Conservation (phyloP, 106 monocot genomes). For the Ottelia alismoides region DNA sequence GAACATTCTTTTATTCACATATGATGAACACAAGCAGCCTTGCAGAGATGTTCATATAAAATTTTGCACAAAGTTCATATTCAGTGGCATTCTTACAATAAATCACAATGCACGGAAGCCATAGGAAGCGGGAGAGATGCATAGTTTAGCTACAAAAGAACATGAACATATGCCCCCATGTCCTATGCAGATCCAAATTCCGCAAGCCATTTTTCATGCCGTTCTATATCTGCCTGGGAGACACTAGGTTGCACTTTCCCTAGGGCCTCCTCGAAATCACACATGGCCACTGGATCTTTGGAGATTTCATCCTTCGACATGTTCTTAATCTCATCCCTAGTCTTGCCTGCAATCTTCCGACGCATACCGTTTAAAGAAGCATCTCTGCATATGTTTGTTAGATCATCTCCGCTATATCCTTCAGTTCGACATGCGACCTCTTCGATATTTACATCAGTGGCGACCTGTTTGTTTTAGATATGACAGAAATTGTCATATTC, state of each 20-base stretch:
- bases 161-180: no score
- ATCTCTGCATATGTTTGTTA: conserved; percentile 86
- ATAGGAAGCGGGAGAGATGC: no score
- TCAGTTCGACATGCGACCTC: conserved; percentile 79
- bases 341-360: conserved; percentile 94
- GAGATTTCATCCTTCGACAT: conserved; percentile 99
- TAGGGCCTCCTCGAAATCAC: conserved; percentile 95
- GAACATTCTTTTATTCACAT: no score
- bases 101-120: no score
- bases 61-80: no score
- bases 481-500: no score
- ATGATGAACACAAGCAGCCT: no score
- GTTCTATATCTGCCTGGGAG: conserved; percentile 73
- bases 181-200: conserved; percentile 97
- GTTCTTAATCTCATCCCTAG: conserved; percentile 92
- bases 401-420: conserved; percentile 94
- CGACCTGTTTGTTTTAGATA: conserved; percentile 43
- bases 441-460: conserved; percentile 86
- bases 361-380: conserved; percentile 94
- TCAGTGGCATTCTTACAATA: no score
- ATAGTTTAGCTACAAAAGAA: no score
- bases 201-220: conserved; percentile 91
- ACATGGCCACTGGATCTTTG: conserved; percentile 94
- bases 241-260: conserved; percentile 92
- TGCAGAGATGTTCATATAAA: no score